Evolutionary conservation across 2,329 filamentous ascomycete genomes (phyloP).

Genomic region (Stromatinia cepivora): DNA sequence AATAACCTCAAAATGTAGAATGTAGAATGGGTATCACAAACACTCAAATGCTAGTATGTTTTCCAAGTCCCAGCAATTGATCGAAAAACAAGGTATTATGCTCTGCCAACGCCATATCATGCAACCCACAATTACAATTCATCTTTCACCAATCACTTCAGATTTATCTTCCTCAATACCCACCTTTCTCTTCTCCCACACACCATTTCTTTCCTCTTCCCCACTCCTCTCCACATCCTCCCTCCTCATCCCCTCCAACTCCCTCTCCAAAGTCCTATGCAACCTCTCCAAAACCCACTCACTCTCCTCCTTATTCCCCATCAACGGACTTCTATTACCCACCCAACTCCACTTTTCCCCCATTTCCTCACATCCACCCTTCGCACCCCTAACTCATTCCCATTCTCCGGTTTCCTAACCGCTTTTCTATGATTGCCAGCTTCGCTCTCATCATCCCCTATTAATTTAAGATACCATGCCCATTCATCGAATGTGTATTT

Average conservation of each 20-base stretch:
- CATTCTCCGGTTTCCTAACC: constrained; percentile 23
- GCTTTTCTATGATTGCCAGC: constrained; percentile 51
- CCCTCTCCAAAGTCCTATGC: constrained; percentile 53
- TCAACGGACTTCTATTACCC: constrained; percentile 65
- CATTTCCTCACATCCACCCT: constrained; percentile 37
- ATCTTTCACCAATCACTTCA: too few relatives aligned
- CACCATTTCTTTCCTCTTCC: neutral
- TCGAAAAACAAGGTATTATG: too few relatives aligned
- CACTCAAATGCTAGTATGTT: too few relatives aligned
- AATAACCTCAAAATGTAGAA: too few relatives aligned
- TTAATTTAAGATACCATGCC: constrained; percentile 78
- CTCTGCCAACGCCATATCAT: too few relatives aligned
- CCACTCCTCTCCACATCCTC: constrained; percentile 30
- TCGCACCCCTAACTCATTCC: constrained; percentile 25
- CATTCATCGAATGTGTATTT: constrained; percentile 81
- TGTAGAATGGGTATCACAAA: too few relatives aligned
- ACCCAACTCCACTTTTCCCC: constrained; percentile 68
- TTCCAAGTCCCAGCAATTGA: too few relatives aligned
- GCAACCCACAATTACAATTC: too few relatives aligned
- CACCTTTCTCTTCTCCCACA: too few relatives aligned
- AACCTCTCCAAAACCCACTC: constrained; percentile 73
- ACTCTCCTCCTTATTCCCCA: constrained; percentile 66
- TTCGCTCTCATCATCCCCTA: constrained; percentile 63
- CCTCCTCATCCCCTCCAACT: constrained; percentile 32
- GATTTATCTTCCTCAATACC: too few relatives aligned